A percentile compares a stretch with the other conserved stretches of the same genome.
These are phyloP conservation scores for Coniochaeta sp. DNA, from an alignment of 2,329 filamentous ascomycete genomes.

Conservation along the genomic window DNA sequence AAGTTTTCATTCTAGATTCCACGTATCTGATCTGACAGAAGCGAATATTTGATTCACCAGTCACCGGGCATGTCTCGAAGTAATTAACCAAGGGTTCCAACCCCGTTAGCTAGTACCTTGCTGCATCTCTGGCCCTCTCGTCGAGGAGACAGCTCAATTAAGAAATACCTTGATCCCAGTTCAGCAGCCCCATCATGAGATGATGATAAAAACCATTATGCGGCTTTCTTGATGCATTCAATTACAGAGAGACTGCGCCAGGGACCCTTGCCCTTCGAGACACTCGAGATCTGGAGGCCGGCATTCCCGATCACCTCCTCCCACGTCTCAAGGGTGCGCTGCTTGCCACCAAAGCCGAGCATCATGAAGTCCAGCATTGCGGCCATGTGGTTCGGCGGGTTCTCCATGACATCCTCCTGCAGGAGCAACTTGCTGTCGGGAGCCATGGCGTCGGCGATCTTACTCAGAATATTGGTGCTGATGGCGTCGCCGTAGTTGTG, in stretches of 20 bases:
- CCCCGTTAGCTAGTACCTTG: no score
- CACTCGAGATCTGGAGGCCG: slow-evolving; percentile 11
- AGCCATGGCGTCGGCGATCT: slow-evolving; percentile 9
- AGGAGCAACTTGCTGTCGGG: slow-evolving; percentile 11
- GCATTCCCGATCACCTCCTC: slow-evolving; percentile 8
- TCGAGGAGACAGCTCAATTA: no score
- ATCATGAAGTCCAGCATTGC: slow-evolving; percentile 13
- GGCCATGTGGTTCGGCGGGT: slow-evolving; percentile 9
- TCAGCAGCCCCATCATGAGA: neutral
- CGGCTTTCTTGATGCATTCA: slow-evolving; percentile 5
- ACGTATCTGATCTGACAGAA: no score
- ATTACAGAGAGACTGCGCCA: slow-evolving; percentile 13
- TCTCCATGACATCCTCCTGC: slow-evolving; percentile 13
- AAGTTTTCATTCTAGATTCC: no score
- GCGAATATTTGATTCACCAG: no score
- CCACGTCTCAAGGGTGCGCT: slow-evolving; percentile 13
- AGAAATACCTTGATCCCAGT: neutral
- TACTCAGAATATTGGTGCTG: slow-evolving; percentile 10
- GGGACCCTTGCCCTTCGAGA: slow-evolving; percentile 8
- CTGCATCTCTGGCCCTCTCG: no score
- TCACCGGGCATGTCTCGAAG: no score
- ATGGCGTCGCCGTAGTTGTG: slow-evolving; percentile 23
- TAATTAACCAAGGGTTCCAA: no score
- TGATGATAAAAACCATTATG: neutral
- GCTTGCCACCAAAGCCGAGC: slow-evolving; percentile 16